These are phyloP conservation scores for Cladosporium sp. DNA, from an alignment of 2,329 filamentous ascomycete species.

Conservation along the genomic window DNA sequence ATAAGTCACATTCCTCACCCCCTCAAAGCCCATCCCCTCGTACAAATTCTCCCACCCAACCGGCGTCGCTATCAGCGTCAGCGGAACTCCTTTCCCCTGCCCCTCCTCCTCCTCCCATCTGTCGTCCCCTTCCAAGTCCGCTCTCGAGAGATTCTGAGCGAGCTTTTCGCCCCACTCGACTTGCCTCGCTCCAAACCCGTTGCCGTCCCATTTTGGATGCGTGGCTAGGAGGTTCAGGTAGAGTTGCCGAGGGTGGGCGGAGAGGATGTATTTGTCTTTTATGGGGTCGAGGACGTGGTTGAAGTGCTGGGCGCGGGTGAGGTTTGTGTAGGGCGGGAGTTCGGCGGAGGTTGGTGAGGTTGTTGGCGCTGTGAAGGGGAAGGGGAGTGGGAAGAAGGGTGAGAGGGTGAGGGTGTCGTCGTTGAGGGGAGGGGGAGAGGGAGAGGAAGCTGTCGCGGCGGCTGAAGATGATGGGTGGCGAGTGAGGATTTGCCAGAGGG, in stretches of 20 bases:
- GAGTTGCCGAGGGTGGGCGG: not conserved
- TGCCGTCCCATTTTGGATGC: constrained; percentile 10
- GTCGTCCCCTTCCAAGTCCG: not conserved
- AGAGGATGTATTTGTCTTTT: not conserved
- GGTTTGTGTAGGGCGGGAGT: not conserved
- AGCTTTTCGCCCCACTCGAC: not conserved
- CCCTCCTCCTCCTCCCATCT: not conserved
- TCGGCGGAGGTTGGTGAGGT: no score
- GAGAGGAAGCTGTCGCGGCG: not conserved
- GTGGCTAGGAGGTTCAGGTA: constrained; percentile 11
- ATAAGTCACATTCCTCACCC: constrained; percentile 4
- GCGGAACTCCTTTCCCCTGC: not conserved
- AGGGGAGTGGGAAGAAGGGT: not conserved
- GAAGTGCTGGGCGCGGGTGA: not conserved
- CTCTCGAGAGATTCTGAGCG: not conserved
- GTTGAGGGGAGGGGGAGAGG: not conserved
- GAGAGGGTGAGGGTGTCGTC: not conserved
- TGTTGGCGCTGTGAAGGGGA: no score
- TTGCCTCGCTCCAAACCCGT: constrained; percentile 10
- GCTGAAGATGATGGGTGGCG: not conserved
- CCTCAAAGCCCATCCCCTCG: not conserved
- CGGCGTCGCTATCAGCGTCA: constrained; percentile 6
- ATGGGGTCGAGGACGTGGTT: not conserved
- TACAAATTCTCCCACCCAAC: constrained; percentile 7
- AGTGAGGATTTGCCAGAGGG: not conserved